phyloP scores from a whole-genome alignment of 2,329 filamentous ascomycete species.

The Xylaria sp. region DNA sequence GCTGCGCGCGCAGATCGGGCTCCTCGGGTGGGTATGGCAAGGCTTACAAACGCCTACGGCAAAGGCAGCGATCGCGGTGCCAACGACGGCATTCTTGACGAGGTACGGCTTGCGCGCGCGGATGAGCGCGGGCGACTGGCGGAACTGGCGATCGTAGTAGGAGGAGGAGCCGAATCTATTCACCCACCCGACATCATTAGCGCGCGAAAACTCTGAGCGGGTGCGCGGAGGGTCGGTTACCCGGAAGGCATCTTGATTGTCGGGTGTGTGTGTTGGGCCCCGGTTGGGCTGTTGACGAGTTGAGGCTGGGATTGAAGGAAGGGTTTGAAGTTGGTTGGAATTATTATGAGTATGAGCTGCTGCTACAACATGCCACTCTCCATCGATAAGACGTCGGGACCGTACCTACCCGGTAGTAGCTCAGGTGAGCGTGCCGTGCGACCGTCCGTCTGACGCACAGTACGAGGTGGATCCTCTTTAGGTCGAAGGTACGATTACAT shows the following conservation, averaged over 20 bases:
- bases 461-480: not conserved
- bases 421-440: too few species aligned
- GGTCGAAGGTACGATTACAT: not conserved
- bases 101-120: slow-evolving; percentile 89
- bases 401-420: too few species aligned
- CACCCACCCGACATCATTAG: not conserved
- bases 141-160: slow-evolving; percentile 87
- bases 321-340: not conserved
- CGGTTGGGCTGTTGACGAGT: slow-evolving; percentile 12
- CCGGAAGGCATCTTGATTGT: slow-evolving; percentile 23
- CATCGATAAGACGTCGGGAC: too few species aligned
- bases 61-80: slow-evolving; percentile 67
- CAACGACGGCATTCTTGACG: slow-evolving; percentile 80
- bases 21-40: not conserved
- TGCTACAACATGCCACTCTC: too few species aligned
- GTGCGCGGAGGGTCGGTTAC: slow-evolving; percentile 12
- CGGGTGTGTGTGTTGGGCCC: slow-evolving; percentile 8
- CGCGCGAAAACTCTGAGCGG: not conserved
- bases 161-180: slow-evolving; percentile 50
- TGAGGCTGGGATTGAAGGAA: not conserved
- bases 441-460: too few species aligned
- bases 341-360: not conserved
- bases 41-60: slow-evolving; percentile 79
- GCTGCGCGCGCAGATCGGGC: not conserved
- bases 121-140: slow-evolving; percentile 82